phyloP scores from a whole-genome alignment of 2,329 filamentous ascomycete species.

The Aspergillus vadensis region DNA sequence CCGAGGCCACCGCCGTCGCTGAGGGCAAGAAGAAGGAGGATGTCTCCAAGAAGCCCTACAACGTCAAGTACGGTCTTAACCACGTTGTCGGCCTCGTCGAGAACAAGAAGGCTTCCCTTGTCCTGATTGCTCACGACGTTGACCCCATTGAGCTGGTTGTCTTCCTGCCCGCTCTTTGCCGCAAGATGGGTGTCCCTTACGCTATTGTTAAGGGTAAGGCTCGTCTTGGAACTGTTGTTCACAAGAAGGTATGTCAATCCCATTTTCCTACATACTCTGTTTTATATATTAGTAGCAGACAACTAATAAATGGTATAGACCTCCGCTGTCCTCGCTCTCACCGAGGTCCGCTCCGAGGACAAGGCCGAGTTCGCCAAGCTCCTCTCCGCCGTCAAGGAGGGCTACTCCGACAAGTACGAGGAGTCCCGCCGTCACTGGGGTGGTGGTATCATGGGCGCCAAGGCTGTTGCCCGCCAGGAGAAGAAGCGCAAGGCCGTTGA shows the following conservation, averaged over 20 bases:
- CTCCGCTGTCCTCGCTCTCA: slow-evolving; percentile 90
- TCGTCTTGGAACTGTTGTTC: slow-evolving; percentile 95
- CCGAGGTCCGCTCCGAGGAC: slow-evolving; percentile 97
- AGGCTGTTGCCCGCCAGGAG: slow-evolving; percentile 75
- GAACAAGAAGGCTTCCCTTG: slow-evolving; percentile 99
- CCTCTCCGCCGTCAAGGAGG: slow-evolving; percentile 94
- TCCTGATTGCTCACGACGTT: slow-evolving; percentile 98
- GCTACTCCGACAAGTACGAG: slow-evolving; percentile 95
- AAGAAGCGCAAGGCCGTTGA: slow-evolving; percentile 97
- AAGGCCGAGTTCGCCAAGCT: slow-evolving; percentile 98
- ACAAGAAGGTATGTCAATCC: slow-evolving; percentile 78
- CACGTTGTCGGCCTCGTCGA: slow-evolving; percentile 96
- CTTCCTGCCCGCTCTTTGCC: slow-evolving; percentile 98
- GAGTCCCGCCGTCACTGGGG: slow-evolving; percentile 92
- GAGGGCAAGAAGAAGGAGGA: slow-evolving; percentile 99
- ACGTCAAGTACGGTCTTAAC: slow-evolving; percentile 99
- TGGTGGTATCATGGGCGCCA: slow-evolving; percentile 98
- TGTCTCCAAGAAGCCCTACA: slow-evolving; percentile 99
- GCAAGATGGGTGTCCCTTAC: slow-evolving; percentile 99
- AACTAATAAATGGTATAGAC: slow-evolving; percentile 61
- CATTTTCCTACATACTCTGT: not conserved
- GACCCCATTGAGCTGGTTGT: slow-evolving; percentile 99
- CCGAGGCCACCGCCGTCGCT: slow-evolving; percentile 96
- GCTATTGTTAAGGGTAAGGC: slow-evolving; percentile 99
- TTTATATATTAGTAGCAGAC: no score